These are phyloP conservation scores for Volvox reticuliferus DNA, from an alignment of 139 green algal genomes.

Conservation along the genomic window DNA sequence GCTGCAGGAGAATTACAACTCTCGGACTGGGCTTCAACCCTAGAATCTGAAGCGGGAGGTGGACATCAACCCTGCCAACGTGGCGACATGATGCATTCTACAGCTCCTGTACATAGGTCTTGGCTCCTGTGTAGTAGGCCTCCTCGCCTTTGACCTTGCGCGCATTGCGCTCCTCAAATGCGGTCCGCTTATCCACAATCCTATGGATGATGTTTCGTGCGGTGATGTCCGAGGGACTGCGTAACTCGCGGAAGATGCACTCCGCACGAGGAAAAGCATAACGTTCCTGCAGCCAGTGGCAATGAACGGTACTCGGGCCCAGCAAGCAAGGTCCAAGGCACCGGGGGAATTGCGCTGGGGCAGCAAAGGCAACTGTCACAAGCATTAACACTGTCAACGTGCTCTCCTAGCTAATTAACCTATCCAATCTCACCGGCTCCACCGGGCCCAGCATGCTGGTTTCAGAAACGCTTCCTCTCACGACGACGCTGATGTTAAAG, in stretches of 20 bases:
- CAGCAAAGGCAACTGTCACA: not conserved
- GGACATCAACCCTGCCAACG: too few species aligned
- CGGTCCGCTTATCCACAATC: constrained; percentile 92
- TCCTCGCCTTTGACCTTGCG: constrained; percentile 84
- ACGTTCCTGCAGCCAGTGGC: constrained; percentile 49
- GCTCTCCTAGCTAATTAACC: not conserved
- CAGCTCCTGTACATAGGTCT: constrained; percentile 73
- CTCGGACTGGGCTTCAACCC: too few species aligned
- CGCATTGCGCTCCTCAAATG: constrained; percentile 85
- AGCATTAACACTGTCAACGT: not conserved
- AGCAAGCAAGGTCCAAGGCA: too few species aligned
- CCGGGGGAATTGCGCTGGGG: too few species aligned
- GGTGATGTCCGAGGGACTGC: constrained; percentile 80
- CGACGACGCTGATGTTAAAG: constrained; percentile 96
- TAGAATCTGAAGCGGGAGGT: too few species aligned
- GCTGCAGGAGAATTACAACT: too few species aligned
- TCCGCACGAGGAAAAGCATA: constrained; percentile 55
- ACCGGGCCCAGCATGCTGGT: constrained; percentile 49
- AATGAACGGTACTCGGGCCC: too few species aligned
- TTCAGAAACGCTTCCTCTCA: constrained; percentile 84
- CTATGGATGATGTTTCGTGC: constrained; percentile 92
- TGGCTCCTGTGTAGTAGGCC: constrained; percentile 80
- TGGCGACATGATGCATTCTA: constrained; percentile 9
- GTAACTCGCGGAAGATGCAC: constrained; percentile 73
- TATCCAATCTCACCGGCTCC: constrained; percentile 3